Base-by-base conservation (phyloP, 176 grass and related monocot species). In the Oryza rufipogon region DNA sequence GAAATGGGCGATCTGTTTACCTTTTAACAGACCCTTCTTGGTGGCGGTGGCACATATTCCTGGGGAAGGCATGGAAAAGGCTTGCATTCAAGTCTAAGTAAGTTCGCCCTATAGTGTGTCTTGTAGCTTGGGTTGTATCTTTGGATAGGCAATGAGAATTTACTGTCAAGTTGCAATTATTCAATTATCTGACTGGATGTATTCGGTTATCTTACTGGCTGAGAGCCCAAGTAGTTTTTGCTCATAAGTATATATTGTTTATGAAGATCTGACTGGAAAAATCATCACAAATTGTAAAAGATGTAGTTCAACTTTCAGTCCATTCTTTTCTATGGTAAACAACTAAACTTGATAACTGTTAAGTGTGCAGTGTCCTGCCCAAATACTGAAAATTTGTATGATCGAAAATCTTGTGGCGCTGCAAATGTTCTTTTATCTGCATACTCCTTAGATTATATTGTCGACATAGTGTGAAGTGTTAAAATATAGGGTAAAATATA, bases 21-120 rank as follows among this genome's bases (percentile, higher is more conserved):
- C 20, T 23, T 63, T 77, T 74, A 81, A 63, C 85, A 95, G 96
- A 83, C 90, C n/a, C 83, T 98, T 89, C 89, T 98, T 66, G 93
- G 96, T 82, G 96, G 96, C 4, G 93, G 91, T 49, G 96, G 96
- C 17, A 64, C 84, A 6, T 92, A 89, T 86, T 86, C 96, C 80
- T 90, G 93, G 87, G 91, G 96, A 65, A 94, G 96, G 28, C 87
- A 88, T 68, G 96, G 96, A 85, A 98, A 95, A 85, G 96, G 96
- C 58, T 81, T 92, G 85, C 78, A 92, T 86, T 92, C 92, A 20
- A 71, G 90, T 34, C 77, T 92, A 78, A 84, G 93, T 92, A 91
- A 91, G 93, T 23, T 63, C 8, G n/a, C 17, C 58, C 19, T 63
- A 63, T 63, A 63, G 56, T 22, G 56, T 2, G 2, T 13, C 4